A percentile compares a stretch with the other conserved stretches of the same genome.
These are phyloP conservation scores for Lentinus tigrinus DNA, from an alignment of 768 basidiomycete species.

Conservation along the genomic window DNA sequence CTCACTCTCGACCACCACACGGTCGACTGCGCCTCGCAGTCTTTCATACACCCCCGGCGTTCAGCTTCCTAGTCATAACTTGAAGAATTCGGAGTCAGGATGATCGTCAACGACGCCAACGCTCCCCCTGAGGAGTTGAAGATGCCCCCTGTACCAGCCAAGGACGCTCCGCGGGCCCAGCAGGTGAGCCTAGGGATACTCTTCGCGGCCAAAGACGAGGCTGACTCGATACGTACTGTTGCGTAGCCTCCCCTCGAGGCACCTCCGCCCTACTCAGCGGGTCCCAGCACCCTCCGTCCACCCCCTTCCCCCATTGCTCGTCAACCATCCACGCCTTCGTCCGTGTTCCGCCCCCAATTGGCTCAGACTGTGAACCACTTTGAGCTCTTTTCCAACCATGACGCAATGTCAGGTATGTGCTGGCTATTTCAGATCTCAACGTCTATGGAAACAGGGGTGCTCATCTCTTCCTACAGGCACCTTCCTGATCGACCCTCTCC, in stretches of 20 bases:
- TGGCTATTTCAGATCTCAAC: not conserved
- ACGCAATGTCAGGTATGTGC: constrained; percentile 21
- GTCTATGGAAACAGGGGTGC: not conserved
- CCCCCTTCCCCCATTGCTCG: not conserved
- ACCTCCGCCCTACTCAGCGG: constrained; percentile 10
- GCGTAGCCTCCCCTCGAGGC: not conserved
- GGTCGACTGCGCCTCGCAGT: not conserved
- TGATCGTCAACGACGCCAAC: constrained; percentile 4
- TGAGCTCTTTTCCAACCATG: constrained; percentile 24
- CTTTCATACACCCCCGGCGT: not conserved
- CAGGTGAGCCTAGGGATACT: not conserved
- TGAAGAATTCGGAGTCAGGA: not conserved
- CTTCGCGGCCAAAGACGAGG: too few species aligned
- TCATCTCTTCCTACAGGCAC: constrained; percentile 5
- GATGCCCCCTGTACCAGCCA: not conserved
- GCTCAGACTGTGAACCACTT: constrained; percentile 28
- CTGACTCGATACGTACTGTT: not conserved
- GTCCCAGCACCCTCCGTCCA: not conserved
- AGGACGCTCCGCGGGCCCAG: not conserved
- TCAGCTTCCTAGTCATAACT: not conserved
- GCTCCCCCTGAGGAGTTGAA: not conserved
- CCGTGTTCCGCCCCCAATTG: constrained; percentile 19
- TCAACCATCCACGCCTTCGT: not conserved
- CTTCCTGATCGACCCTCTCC: constrained; percentile 14
- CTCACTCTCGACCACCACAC: not conserved